Evolutionary conservation across 768 basidiomycete genomes (phyloP).

Genomic region (Atractiella rhizophila): DNA sequence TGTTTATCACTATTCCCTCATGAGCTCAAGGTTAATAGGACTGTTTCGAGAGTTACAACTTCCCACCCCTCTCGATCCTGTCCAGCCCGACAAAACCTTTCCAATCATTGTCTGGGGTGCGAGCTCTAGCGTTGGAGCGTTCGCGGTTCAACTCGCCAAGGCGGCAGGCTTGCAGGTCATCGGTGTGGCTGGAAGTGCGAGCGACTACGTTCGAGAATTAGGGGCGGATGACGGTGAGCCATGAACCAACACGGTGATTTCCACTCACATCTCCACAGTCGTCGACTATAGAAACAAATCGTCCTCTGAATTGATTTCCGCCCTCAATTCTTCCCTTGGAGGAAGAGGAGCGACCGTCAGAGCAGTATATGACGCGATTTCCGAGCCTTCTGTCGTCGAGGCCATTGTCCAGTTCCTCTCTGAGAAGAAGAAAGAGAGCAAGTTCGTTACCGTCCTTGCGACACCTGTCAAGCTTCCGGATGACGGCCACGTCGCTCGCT

Average conservation of each 20-base stretch:
- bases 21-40: no score
- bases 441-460: slow-evolving; percentile 7
- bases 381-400: no score
- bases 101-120: slow-evolving; percentile 9
- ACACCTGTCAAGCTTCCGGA: slow-evolving; percentile 1
- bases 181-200: slow-evolving; percentile 11
- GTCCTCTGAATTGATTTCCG: slow-evolving; percentile 2
- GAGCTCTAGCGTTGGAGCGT: slow-evolving; percentile 13
- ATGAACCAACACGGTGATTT: no score
- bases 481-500: no score
- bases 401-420: slow-evolving; percentile 1
- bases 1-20: no score
- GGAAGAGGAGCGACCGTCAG: slow-evolving; percentile 6
- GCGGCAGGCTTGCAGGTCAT: slow-evolving; percentile 11
- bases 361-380: slow-evolving; percentile 10
- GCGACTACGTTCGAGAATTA: slow-evolving; percentile 2
- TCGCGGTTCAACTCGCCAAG: slow-evolving; percentile 16
- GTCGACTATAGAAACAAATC: slow-evolving; percentile 12
- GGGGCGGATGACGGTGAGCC: slow-evolving; percentile 14
- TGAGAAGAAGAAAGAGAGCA: slow-evolving; percentile 9
- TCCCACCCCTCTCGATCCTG: slow-evolving; percentile 2
- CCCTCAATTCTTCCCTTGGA: neutral
- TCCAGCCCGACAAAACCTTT: no score
- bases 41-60: slow-evolving; percentile 10
- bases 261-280: no score